Evolutionary conservation across 2,329 filamentous ascomycete species (phyloP), one percentile per base, ranked within the genome.

Genomic region (Lachnellula hyalina): DNA sequence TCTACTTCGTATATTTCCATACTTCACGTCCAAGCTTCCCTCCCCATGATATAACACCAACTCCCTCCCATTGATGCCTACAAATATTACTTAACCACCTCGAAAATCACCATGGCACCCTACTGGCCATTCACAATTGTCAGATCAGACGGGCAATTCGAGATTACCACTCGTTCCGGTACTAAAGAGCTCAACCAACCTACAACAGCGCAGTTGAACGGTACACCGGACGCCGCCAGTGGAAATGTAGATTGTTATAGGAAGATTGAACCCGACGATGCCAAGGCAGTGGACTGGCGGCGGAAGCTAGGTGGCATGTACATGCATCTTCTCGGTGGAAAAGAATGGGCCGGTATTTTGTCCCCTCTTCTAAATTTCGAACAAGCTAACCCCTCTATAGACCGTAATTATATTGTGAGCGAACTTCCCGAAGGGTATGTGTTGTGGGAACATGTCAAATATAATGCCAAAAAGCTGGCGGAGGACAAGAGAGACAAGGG

Each of bases 291-390:
- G 6, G 80, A 83, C 60, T 83, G 80, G 80, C 72, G 79, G 53
- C 72, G 79, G 57, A 83, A 83, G 69, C 70, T 83, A 54, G 80
- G 77, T 21, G 77, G 77, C n/a, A 82, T 83, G 79, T 69, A 82
- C 28, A 72, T 79, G 63, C 70, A 76, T 60, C 75, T 80, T 61
- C 63, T 82, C 44, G 74, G 72, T 23, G 57, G 47, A 61, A 69
- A 62, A 36, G 62, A 63, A 35, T 58, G 67, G 47, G 54, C 54
- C 21, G 59, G 63, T 63, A 56, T 36, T 51, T 50, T 34, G 4
- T 19, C 40, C 32, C 35, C 19, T n/a, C 15, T 34, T 21, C n/a
- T 49, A 9, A 15, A 8, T 17, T 32, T 44, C 12, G 2, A 23
- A 12, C 35, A 32, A 25, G 12, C 28, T 56, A 17, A 40, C 17